Base-by-base conservation (phyloP, 2,329 filamentous ascomycete genomes). In the Corynespora cassiicola region DNA sequence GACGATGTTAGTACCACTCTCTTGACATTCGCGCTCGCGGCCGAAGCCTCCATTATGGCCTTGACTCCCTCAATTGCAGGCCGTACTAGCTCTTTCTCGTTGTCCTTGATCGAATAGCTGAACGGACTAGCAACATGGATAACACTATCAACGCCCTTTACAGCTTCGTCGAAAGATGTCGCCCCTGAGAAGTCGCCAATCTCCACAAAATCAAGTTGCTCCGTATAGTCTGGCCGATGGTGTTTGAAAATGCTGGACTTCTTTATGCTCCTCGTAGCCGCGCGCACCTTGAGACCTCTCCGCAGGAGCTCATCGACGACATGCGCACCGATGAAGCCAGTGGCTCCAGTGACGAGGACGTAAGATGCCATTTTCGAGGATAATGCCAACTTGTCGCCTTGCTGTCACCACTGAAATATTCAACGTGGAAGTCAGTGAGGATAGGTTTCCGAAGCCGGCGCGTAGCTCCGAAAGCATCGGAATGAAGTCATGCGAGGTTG, bases 51-150 rank as follows among this genome's bases (percentile, higher is more conserved):
- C 7, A 78, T 52, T 12, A 78, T 63, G 0, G 72, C 66, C 4
- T 58, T 63, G 2, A 75, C 71, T 2, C 75, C 74, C 25, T 74
- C 72, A 19, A 77, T 72, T 2, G 75, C 74, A 0, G 75, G 75
- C 4, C 65, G 38, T 3, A 78, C 62, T 0, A 77, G 58, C 26
- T 75, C 71, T 23, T 72, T 65, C 39, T 76, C 73, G 37, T 75
- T 75, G 44, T 76, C 56, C 11, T 54, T 68, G 2, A 67, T 69
- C 28, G 70, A 52, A 39, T 75, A 75, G 2, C 66, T 73, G 36
- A 75, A 71, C 1, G 73, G 73, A 39, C 71, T 76, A 5, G 75
- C 74, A 1, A 71, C 63, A 30, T 77, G 74, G 11, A 77, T 68
- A 0, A 77, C 62, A 0, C 57, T 71, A 12, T 75, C 70, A 2